Conservation (phyloP, 202 grass and related monocot species). For the Elaeis oleifera region DNA sequence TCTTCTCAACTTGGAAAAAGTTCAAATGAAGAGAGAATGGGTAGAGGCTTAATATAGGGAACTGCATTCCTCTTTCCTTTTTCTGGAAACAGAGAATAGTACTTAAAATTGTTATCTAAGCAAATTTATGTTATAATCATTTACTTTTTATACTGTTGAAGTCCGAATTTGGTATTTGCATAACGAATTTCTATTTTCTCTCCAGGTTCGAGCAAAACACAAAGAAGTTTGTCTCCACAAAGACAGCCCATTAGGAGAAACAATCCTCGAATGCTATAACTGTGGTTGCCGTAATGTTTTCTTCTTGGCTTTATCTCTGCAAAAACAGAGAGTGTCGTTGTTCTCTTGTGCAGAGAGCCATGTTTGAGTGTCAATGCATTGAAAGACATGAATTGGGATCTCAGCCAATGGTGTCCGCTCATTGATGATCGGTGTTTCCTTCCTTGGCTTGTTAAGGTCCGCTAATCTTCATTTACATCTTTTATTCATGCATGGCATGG, state of each 20-base stretch:
- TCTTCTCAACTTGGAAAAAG: too few relatives aligned
- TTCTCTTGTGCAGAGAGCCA: conserved; percentile 93
- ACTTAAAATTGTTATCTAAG: too few relatives aligned
- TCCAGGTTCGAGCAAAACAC: conserved; percentile 90
- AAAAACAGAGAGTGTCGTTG: conserved; percentile 91
- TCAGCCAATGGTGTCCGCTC: conserved; percentile 96
- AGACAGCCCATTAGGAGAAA: conserved; percentile 91
- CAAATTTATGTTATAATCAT: too few relatives aligned
- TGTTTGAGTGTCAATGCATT: conserved; percentile 96
- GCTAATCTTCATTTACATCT: conserved; percentile 7
- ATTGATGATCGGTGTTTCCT: conserved; percentile 98
- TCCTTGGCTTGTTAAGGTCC: conserved; percentile 93
- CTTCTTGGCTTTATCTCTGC: conserved; percentile 99
- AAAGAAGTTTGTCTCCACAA: conserved; percentile 99
- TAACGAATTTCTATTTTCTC: not conserved
- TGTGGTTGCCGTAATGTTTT: conserved; percentile 95
- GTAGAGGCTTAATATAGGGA: too few relatives aligned
- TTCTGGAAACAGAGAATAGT: too few relatives aligned
- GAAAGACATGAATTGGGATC: conserved; percentile 99
- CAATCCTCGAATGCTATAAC: conserved; percentile 97
- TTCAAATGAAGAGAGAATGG: too few relatives aligned
- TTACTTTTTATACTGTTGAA: too few relatives aligned
- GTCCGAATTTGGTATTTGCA: not conserved
- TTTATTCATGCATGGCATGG: not conserved
- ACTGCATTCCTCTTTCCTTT: too few relatives aligned